A percentile compares a stretch with the other conserved stretches of the same genome.
Evolutionary conservation across 1,284 basidiomycete species (phyloP).

Genomic region (Irpex rosettiformis): DNA sequence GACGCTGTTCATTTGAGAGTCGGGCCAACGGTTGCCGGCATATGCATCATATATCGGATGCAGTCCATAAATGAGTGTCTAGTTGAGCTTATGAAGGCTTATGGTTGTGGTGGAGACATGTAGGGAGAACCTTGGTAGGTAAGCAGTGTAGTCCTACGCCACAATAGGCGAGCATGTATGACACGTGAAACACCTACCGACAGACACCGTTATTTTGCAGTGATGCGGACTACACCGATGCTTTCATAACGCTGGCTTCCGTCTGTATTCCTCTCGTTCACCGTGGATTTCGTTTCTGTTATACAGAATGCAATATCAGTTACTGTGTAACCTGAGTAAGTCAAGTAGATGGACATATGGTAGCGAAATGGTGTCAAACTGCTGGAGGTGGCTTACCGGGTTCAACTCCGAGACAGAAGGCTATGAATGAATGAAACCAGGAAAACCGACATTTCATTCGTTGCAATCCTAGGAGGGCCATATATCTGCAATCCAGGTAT

Average conservation of each 20-base stretch:
- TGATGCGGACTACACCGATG: background rate
- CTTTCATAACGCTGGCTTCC: background rate
- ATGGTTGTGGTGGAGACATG: background rate
- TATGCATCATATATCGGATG: background rate
- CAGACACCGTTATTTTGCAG: background rate
- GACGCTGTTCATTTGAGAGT: conserved; percentile 1
- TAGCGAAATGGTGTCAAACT: background rate
- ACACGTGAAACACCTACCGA: conserved; percentile 1
- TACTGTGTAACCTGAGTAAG: background rate
- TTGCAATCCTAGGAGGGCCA: background rate
- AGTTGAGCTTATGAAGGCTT: background rate
- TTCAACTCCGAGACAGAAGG: background rate
- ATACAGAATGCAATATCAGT: background rate
- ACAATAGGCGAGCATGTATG: background rate
- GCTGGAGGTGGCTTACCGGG: background rate
- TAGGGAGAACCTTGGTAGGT: background rate
- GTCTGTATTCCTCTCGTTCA: background rate
- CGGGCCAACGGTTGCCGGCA: background rate
- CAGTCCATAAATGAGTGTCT: background rate
- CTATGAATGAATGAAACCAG: background rate
- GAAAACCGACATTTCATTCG: background rate
- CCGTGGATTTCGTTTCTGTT: background rate
- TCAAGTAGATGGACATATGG: background rate
- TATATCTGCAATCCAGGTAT: background rate
- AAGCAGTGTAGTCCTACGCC: background rate